Percentiles rank a stretch among this genome's conserved stretches.
phyloP scores from a whole-genome alignment of 345 rosid genomes.

The Eucalyptus erythrocorys region DNA sequence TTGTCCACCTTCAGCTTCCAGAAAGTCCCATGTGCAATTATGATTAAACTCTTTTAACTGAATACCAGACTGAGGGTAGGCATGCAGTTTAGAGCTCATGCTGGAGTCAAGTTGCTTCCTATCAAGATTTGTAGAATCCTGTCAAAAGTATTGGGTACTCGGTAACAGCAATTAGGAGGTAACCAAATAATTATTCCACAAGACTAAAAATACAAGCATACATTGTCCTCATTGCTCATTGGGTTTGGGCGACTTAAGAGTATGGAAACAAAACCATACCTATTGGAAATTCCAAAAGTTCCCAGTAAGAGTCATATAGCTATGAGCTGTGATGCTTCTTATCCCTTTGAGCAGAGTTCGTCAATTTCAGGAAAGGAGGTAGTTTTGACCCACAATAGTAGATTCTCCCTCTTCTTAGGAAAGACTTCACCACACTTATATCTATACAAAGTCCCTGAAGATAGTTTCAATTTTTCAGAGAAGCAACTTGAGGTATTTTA shows the following conservation, averaged over 20 bases:
- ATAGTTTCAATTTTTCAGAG: neutral
- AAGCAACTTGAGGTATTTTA: neutral
- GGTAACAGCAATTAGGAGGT: neutral
- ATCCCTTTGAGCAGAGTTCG: conserved; percentile 42
- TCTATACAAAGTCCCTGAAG: conserved; percentile 20
- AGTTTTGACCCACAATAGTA: conserved; percentile 37
- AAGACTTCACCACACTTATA: conserved; percentile 24
- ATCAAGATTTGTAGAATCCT: conserved; percentile 15
- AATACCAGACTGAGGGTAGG: conserved; percentile 13
- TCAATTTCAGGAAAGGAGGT: conserved; percentile 33
- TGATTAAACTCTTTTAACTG: conserved; percentile 2
- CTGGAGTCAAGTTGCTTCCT: conserved; percentile 2
- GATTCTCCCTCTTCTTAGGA: conserved; percentile 38
- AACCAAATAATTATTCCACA: neutral
- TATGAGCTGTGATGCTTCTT: conserved; percentile 1
- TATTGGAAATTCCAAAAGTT: conserved; percentile 10
- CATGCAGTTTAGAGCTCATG: conserved; percentile 6
- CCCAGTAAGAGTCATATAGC: conserved; percentile 3
- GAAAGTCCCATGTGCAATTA: conserved; percentile 8
- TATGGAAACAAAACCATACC: conserved; percentile 42
- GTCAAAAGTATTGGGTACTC: neutral
- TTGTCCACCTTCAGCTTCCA: conserved; percentile 14
- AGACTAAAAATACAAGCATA: conserved; percentile 15
- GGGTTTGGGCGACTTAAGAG: conserved; percentile 45
- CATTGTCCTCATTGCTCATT: conserved; percentile 20